phyloP scores from a whole-genome alignment of 1,284 basidiomycete genomes.

The Ganoderma leucocontextum region DNA sequence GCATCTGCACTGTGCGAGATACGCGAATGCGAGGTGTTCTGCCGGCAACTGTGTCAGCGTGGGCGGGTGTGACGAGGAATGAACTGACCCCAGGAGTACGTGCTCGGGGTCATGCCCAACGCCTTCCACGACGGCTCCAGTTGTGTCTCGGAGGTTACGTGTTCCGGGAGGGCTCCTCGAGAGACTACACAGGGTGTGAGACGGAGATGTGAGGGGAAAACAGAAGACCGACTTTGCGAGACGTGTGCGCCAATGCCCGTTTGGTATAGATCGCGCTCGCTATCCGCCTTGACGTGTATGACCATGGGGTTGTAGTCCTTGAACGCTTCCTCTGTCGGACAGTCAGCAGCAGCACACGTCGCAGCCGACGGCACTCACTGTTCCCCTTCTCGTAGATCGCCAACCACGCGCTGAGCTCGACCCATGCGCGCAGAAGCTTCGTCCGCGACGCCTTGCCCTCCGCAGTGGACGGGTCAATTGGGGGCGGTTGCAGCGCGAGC shows the following conservation, averaged over 20 bases:
- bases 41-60: constrained; percentile 11
- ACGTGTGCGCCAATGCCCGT: constrained; percentile 76
- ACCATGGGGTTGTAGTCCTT: constrained; percentile 31
- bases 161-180: constrained; percentile 54
- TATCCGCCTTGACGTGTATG: constrained; percentile 58
- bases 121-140: constrained; percentile 51
- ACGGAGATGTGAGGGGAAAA: constrained; percentile 6
- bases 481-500: constrained; percentile 60
- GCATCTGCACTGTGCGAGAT: constrained; percentile 80
- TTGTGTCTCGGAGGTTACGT: constrained; percentile 48
- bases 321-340: constrained; percentile 31
- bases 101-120: constrained; percentile 70
- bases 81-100: constrained; percentile 66
- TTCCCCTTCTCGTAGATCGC: constrained; percentile 58
- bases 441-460: constrained; percentile 60
- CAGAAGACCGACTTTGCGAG: constrained; percentile 67
- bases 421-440: constrained; percentile 78
- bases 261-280: constrained; percentile 74
- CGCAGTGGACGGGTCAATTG: constrained; percentile 53
- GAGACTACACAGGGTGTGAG: constrained; percentile 51
- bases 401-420: constrained; percentile 74
- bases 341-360: constrained; percentile 10
- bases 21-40: constrained; percentile 80
- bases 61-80: constrained; percentile 2
- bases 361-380: constrained; percentile 30